phyloP scores from a whole-genome alignment of 2,329 filamentous ascomycete genomes.

The Phoma herbarum region DNA sequence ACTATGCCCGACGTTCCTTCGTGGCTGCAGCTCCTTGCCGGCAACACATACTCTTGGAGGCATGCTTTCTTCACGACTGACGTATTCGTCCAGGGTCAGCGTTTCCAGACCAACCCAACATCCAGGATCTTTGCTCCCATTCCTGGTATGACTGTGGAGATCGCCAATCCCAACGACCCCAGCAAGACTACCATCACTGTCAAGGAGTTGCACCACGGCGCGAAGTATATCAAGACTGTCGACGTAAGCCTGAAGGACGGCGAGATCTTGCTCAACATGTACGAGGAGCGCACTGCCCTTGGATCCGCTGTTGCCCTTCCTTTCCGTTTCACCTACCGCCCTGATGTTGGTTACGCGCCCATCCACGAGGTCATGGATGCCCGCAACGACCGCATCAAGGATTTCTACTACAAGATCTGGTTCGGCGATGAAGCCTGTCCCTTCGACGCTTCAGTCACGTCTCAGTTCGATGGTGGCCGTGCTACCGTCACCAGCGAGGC shows the following conservation, averaged over 20 bases:
- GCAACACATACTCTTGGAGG: slow-evolving; percentile 86
- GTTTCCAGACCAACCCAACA: slow-evolving; percentile 97
- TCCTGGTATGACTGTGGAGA: slow-evolving; percentile 88
- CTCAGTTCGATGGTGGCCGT: slow-evolving; percentile 88
- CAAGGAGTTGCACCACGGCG: slow-evolving; percentile 84
- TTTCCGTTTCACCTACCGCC: slow-evolving; percentile 90
- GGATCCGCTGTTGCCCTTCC: slow-evolving; percentile 83
- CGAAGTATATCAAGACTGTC: slow-evolving; percentile 87
- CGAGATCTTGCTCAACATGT: slow-evolving; percentile 87
- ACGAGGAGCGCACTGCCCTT: slow-evolving; percentile 89
- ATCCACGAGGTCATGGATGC: slow-evolving; percentile 96
- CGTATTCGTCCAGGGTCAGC: slow-evolving; percentile 92
- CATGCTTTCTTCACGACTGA: slow-evolving; percentile 94
- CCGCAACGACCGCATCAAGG: slow-evolving; percentile 97
- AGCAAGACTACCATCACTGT: slow-evolving; percentile 85
- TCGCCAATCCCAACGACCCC: slow-evolving; percentile 81
- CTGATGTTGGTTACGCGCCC: slow-evolving; percentile 95
- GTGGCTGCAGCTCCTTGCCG: slow-evolving; percentile 90
- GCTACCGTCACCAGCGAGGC: slow-evolving; percentile 88
- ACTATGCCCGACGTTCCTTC: slow-evolving; percentile 80
- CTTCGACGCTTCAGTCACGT: slow-evolving; percentile 84
- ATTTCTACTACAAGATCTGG: slow-evolving; percentile 99
- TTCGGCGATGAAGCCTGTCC: slow-evolving; percentile 87
- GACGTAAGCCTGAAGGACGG: slow-evolving; percentile 81
- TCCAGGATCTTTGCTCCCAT: slow-evolving; percentile 88